Base-by-base conservation (phyloP, 768 basidiomycete genomes). In the Mrakia frigida region DNA sequence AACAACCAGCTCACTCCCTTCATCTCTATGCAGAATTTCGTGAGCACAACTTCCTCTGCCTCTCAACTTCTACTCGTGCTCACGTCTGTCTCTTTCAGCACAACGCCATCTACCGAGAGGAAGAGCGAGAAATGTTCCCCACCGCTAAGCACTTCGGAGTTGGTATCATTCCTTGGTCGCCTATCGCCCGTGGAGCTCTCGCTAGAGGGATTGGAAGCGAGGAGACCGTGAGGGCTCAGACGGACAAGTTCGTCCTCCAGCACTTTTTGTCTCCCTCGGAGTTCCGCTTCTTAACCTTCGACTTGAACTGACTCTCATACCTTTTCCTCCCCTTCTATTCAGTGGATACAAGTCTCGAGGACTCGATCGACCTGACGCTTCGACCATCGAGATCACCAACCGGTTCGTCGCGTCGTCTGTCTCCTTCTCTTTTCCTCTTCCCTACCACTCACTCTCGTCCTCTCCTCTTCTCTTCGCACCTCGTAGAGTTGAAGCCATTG, bases 1-100 rank as follows among this genome's bases (percentile, higher is more conserved):
- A 81, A 85, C 53, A 87, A 90, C 81, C 85, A 85, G 4, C 87
- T 87, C 84, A 87, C 88, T 6, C 86, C 84, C 76, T 90, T 90
- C 82, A 88, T 90, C 80, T 88, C 87, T 0, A 89, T 90, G 89
- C 89, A 90, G 81, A 90, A 90, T 79, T 88, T 88, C 41, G 39
- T 14, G 37, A 25, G 43, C n/a, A 46, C 33, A 0, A 2, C 14
- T n/a, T 5, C 1, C 21, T 21, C 3, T n/a, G 25, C 23, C 7
- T 43, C 6, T 21, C 31, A 6, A 10, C 21, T 31, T 28, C 52
- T 1, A 2, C 13, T 28, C 56, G n/a, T 31, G 41, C 60, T 46
- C 9, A 6, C 43, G n/a, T 41, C 56, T 56, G 9, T 2, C 56
- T 28, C 28, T 25, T n/a, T 41, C 39, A 72, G 76, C 87, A 90